Evolutionary conservation across 2,329 filamentous ascomycete species (phyloP).

Genomic region (Ascochyta pisi): DNA sequence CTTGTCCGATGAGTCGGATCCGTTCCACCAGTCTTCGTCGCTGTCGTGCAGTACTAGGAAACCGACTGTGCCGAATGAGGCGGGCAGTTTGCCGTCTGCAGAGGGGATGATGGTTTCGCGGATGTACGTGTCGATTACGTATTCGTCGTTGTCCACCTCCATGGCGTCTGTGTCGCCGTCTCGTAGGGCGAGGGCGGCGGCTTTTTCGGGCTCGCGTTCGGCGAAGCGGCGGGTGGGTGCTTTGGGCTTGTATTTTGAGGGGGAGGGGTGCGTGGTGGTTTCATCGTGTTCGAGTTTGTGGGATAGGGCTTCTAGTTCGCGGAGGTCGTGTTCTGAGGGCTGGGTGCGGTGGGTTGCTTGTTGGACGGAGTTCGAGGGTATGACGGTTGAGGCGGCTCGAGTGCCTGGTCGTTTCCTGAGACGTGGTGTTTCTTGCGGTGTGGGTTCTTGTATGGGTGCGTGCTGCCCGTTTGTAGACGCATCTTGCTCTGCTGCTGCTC

Average conservation of each 20-base stretch:
- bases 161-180: constrained; percentile 34
- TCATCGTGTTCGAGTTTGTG: constrained; percentile 40
- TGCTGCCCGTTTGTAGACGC: constrained; percentile 8
- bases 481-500: constrained; percentile 10
- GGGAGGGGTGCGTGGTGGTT: constrained; percentile 17
- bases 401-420: constrained; percentile 41
- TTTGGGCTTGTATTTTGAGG: constrained; percentile 46
- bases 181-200: constrained; percentile 25
- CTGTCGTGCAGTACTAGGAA: constrained; percentile 59
- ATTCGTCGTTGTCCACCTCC: constrained; percentile 56
- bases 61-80: constrained; percentile 45
- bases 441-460: constrained; percentile 4
- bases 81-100: constrained; percentile 36
- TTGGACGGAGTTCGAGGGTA: constrained; percentile 10
- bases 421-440: constrained; percentile 19
- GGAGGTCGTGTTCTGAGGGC: constrained; percentile 38
- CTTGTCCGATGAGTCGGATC: constrained; percentile 59
- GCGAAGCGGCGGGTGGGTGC: constrained; percentile 43
- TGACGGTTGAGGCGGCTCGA: constrained; percentile 23
- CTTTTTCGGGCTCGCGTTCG: constrained; percentile 42
- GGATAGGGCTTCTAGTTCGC: constrained; percentile 43
- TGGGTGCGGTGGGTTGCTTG: constrained; percentile 15
- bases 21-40: constrained; percentile 65
- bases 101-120: constrained; percentile 53
- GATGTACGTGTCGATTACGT: constrained; percentile 69